These are phyloP conservation scores for Eremothecium coryli DNA, from an alignment of 1,139 yeast species.

Conservation along the genomic window DNA sequence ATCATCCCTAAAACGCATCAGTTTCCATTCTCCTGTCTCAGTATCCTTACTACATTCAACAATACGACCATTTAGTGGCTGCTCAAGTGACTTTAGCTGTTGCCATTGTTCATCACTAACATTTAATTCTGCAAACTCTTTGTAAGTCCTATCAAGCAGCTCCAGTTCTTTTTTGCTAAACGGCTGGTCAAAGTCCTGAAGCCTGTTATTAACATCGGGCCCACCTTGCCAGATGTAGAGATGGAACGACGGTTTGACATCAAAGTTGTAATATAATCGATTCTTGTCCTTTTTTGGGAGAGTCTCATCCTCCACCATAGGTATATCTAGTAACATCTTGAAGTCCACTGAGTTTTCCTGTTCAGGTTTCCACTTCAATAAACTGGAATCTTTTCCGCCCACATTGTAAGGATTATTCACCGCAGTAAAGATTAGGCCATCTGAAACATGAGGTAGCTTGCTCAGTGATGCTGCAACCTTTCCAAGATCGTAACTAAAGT, in stretches of 20 bases:
- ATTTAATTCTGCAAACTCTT: slow-evolving; percentile 54
- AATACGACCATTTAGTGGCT: slow-evolving; percentile 85
- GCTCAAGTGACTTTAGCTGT: slow-evolving; percentile 51
- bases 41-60: slow-evolving; percentile 64
- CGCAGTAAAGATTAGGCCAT: slow-evolving; percentile 90
- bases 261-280: slow-evolving; percentile 72
- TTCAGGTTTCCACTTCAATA: slow-evolving; percentile 95
- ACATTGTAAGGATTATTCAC: slow-evolving; percentile 77
- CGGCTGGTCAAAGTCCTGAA: slow-evolving; percentile 27
- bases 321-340: slow-evolving; percentile 60
- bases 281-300: slow-evolving; percentile 63
- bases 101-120: slow-evolving; percentile 78
- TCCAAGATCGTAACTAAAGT: slow-evolving; percentile 66
- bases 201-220: slow-evolving; percentile 28
- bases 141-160: slow-evolving; percentile 42
- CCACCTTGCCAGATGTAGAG: slow-evolving; percentile 75
- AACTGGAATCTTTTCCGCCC: slow-evolving; percentile 69
- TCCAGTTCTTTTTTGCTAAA: slow-evolving; percentile 28
- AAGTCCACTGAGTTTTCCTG: slow-evolving; percentile 91
- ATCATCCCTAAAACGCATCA: slow-evolving; percentile 87
- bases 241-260: slow-evolving; percentile 59
- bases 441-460: slow-evolving; percentile 76
- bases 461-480: slow-evolving; percentile 70
- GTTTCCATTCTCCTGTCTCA: slow-evolving; percentile 59
- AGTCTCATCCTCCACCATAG: slow-evolving; percentile 57